Evolutionary conservation across 192 early-diverging fungal genomes (phyloP), one percentile per base, ranked within the genome.

Genomic region (Pilobolus umbonatus): DNA sequence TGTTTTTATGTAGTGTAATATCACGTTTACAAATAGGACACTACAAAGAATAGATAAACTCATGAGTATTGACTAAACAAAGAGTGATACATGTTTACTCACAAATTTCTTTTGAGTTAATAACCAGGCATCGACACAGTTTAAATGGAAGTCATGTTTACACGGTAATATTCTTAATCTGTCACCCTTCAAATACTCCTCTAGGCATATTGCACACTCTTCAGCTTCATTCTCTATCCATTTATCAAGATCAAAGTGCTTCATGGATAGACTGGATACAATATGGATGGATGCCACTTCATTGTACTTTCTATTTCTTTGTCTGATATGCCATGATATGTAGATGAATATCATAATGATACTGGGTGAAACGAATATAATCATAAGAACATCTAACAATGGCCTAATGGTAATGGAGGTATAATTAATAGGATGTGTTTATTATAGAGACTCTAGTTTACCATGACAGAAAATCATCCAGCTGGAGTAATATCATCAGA

Each of bases 101-200:
- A 87, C 94, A 87, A 71, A 95, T 86, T 49, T 85, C 68, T 94
- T 90, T 45, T 85, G 75, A 5, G 86, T 85, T 2, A 87, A 91
- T 30, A 97, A 77, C 95, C 95, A 98, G 62, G 78, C 85, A 61
- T 98, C 96, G 26, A 98, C 85, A 65, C 96, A 98, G 17, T 66
- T 67, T 17, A 83, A 76, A 63, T 98, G 96, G 61, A 90, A 97
- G 59, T 91, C 80, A 65, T 98, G 96, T 40, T 69, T 78, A 71
- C 96, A 98, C 6, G 88, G 88, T 42, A 98, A 69, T 9, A 88
- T 77, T 11, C 94, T 71, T 21, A 95, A 64, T 60, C 85, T 78
- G 15, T 91, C 87, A 19, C 85, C 89, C 59, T 87, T 83, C 14
- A 76, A 71, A 77, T 88, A 97, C 49, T 95, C 91, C 8, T 96